Evolutionary conservation across 441 rosid genomes (phyloP), one percentile per base, ranked within the genome.

Genomic region (Metrosideros polymorpha): DNA sequence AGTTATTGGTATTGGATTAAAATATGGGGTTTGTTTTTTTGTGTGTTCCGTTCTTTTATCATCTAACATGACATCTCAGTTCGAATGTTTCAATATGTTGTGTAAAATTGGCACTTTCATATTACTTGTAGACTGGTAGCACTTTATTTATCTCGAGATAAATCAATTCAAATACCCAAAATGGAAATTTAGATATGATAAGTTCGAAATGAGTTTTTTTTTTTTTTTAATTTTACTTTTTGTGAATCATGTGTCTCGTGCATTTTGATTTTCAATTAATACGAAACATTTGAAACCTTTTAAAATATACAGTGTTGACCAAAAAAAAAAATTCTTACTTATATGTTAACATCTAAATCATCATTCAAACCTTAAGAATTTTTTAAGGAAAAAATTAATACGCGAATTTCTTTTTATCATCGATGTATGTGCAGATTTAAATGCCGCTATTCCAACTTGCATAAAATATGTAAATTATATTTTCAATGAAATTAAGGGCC

Each of bases 181-280:
- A 59, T 6, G 54, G 0, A 29, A 29, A 59, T 7, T 3, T 1
- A 0, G 3, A 29, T 32, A 59, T 59, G 30, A 29, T 59, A 29
- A 59, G 9, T 59, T 59, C 39, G 12, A 59, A 59, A 15, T 30
- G 9, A 59, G 71, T 29, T 29, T 59, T 29, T 0, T 59, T 59
- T 18, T 59, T 14, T 59, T 14, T 14, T 29, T n/a, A n/a, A n/a
- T 59, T 59, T 30, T 4, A 59, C 22, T 59, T 59, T 18, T 14
- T 7, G 6, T 18, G 5, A 61, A 61, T 61, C 39, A 6, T 18
- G 30, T 61, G 18, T 29, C 71, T 0, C 1, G 0, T 0, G 0
- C 10, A 0, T 59, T 61, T 15, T 61, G 24, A 27, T 29, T 61
- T 12, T 7, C 18, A 15, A 29, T 61, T 19, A 52, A 52, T 52